A percentile compares a stretch with the other conserved stretches of the same genome.
Evolutionary conservation across 1,284 basidiomycete species (phyloP).

Genomic region (Melanopsichium pennsylvanicum): DNA sequence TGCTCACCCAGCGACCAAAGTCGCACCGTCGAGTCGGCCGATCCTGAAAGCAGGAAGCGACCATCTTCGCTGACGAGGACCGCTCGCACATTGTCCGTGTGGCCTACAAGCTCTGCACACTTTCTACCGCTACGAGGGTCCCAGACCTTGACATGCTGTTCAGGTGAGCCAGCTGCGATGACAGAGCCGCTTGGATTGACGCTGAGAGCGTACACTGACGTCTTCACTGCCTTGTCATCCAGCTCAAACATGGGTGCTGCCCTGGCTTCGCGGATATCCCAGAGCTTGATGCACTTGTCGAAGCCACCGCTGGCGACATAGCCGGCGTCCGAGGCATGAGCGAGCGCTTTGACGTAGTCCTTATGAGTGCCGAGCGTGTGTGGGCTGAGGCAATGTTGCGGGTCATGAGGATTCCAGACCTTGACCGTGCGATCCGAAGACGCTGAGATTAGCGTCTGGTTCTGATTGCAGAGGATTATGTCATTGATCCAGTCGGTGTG

Average conservation of each 20-base stretch:
- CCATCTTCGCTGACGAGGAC: slow-evolving; percentile 88
- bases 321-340: slow-evolving; percentile 48
- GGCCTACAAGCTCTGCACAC: slow-evolving; percentile 71
- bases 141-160: slow-evolving; percentile 88
- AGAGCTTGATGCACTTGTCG: slow-evolving; percentile 89
- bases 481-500: slow-evolving; percentile 95
- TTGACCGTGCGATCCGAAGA: slow-evolving; percentile 95
- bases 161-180: slow-evolving; percentile 88
- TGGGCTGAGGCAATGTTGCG: slow-evolving; percentile 71
- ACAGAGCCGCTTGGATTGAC: slow-evolving; percentile 77
- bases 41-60: slow-evolving; percentile 70
- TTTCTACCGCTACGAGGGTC: slow-evolving; percentile 74
- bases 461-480: slow-evolving; percentile 86
- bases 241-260: slow-evolving; percentile 56
- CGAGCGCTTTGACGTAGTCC: slow-evolving; percentile 86
- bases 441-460: slow-evolving; percentile 92
- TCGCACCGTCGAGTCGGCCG: slow-evolving; percentile 75
- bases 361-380: slow-evolving; percentile 82
- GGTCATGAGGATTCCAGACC: slow-evolving; percentile 87
- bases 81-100: slow-evolving; percentile 93
- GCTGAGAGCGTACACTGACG: slow-evolving; percentile 65
- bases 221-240: slow-evolving; percentile 34
- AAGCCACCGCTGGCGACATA: slow-evolving; percentile 86
- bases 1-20: slow-evolving; percentile 92
- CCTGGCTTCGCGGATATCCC: slow-evolving; percentile 69